Conservation (phyloP, 1,139 yeast species). For the Suhomyces wounanorum region DNA sequence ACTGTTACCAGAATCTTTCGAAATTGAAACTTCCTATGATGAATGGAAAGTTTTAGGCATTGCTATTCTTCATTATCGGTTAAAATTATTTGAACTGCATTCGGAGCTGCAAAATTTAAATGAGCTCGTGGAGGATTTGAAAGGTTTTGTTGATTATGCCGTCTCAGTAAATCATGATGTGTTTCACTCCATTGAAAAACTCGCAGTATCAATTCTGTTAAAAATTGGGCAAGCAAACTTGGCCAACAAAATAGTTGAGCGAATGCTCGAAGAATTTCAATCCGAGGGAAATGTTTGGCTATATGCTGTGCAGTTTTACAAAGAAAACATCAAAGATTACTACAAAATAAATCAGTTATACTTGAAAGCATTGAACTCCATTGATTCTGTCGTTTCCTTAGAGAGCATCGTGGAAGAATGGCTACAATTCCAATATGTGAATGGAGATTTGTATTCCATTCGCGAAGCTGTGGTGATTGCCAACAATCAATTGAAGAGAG, state of each 20-base stretch:
- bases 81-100: conserved; percentile 10
- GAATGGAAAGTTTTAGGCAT: conserved; percentile 42
- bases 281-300: conserved; percentile 53
- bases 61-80: conserved; percentile 26
- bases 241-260: conserved; percentile 31
- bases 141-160: conserved; percentile 23
- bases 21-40: conserved; percentile 22
- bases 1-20: not conserved
- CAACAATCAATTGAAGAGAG: conserved; percentile 9
- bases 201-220: conserved; percentile 34
- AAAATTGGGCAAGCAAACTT: conserved; percentile 24
- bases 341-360: conserved; percentile 30
- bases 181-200: conserved; percentile 46
- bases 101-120: conserved; percentile 13
- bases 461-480: conserved; percentile 10
- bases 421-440: conserved; percentile 37
- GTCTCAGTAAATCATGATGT: conserved; percentile 30
- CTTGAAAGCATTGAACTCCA: conserved; percentile 32
- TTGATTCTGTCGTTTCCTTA: conserved; percentile 47
- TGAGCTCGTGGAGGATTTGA: conserved; percentile 11
- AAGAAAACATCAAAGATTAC: conserved; percentile 6
- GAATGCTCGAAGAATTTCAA: conserved; percentile 30
- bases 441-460: conserved; percentile 27
- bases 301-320: conserved; percentile 42
- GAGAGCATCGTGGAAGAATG: conserved; percentile 52